Evolutionary conservation across 2,329 filamentous ascomycete species (phyloP), one percentile per base, ranked within the genome.

Genomic region (Neoascochyta sp.): DNA sequence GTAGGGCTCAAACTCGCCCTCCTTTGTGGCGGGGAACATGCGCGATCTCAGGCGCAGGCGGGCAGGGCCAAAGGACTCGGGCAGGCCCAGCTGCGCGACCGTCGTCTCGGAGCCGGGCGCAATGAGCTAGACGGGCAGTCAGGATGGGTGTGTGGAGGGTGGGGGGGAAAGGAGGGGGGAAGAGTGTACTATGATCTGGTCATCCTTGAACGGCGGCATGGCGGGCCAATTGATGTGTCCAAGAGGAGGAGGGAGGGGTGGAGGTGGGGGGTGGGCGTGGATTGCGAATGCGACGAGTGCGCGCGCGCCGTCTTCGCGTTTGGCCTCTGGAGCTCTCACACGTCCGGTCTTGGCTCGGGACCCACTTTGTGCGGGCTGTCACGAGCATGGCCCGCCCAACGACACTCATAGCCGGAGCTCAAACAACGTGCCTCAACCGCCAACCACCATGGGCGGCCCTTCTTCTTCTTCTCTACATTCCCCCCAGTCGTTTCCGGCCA

Each of bases 21-120:
- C 74, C 56, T 93, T 88, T 47, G 81, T 79, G 30, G 73, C 79
- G 2, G 75, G 74, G 52, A 96, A 98, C 88, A 98, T 95, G 69
- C 92, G 83, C 64, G 90, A 95, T 17, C 85, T 80, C 47, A 96
- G 77, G 47, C 88, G 85, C 62, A 86, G 78, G 41, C 81, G 76
- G n/a, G 92, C 87, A 23, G 88, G 89, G 19, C 89, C 94, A 63
- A 96, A 82, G n/a, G 78, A 81, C 69, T 95, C 89, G 50, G 80
- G 81, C 50, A 92, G 83, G 29, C 89, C 89, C 22, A 95, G 76
- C 74, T 95, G 88, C 47, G 88, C 89, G 68, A 94, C 79, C 36
- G 88, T 95, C 45, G 82, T 90, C 66, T 84, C 81, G 62, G 88
- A 95, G 57, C 89, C 89, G 18, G 84, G 83, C 63, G 81, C 83